Base-by-base conservation (phyloP, 2,329 filamentous ascomycete genomes). In the Acrodontium crateriforme region DNA sequence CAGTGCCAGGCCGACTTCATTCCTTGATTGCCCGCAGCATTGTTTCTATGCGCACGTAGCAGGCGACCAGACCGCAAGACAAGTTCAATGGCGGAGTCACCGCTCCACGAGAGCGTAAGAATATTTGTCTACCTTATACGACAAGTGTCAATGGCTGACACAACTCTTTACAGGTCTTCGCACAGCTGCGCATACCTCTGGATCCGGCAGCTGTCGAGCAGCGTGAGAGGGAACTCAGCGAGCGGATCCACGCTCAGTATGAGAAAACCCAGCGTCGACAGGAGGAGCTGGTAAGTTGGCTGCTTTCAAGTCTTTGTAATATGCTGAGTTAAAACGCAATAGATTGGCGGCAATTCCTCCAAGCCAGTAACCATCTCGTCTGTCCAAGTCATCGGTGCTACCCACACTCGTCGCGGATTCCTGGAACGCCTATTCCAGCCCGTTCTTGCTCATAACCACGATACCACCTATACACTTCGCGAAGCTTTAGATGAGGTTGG, bases 311-410 rank as follows among this genome's bases (percentile, higher is more conserved):
- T n/a, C 25, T n/a, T n/a, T n/a, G n/a, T n/a, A n/a, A 14, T 16
- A 4, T 23, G 4, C 9, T n/a, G 9, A 23, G 15, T 18, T 29
- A 27, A n/a, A 34, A 26, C n/a, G n/a, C n/a, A n/a, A n/a, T 35
- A 84, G 78, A 69, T 91, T 47, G 69, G 74, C 41, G 71, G 79
- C 56, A 92, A 95, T 54, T 77, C 78, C 40, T 81, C 81, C 23
- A 71, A 89, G 32, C 87, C 89, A 21, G 81, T 89, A 45, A 82
- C 83, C 9, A 77, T 98, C 51, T 81, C 81, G 44, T 80, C 82
- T 24, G 71, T 98, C 49, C 74, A 79, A 44, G 66, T 98, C 35
- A 71, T 91, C 36, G 80, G 84, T 49, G 83, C 82, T 24, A 68
- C 69, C 35, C 75, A 89, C 50, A 93, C 87, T n/a, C 73, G 89